A percentile compares a stretch with the other conserved stretches of the same genome.
These are phyloP conservation scores for Suillus alpinus DNA, from an alignment of 768 basidiomycete species.

Conservation along the genomic window DNA sequence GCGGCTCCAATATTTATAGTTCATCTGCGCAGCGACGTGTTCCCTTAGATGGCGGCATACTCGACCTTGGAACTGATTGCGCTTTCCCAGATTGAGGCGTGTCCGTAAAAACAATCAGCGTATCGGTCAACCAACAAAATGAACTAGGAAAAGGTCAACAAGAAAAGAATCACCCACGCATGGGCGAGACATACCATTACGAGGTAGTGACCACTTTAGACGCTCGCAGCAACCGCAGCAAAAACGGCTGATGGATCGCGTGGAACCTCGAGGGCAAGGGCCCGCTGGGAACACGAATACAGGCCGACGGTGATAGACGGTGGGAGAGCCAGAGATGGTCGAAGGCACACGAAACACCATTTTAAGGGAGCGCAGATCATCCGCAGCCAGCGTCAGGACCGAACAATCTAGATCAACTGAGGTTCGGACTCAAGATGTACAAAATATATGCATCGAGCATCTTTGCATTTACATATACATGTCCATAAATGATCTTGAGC, in stretches of 20 bases:
- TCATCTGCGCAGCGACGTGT: not conserved
- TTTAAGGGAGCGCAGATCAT: not conserved
- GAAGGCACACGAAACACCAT: not conserved
- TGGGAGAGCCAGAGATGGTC: not conserved
- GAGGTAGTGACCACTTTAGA: not conserved
- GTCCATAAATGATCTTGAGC: conserved; percentile 3
- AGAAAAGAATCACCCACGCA: not conserved
- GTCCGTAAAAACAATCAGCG: not conserved
- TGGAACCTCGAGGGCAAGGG: not conserved
- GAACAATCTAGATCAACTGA: not conserved
- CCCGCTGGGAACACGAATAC: not conserved
- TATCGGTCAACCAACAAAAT: not conserved
- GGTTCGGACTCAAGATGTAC: not conserved
- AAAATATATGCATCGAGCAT: conserved; percentile 11
- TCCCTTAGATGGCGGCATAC: not conserved
- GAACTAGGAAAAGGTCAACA: not conserved
- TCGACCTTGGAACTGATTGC: not conserved
- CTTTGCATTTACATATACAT: conserved; percentile 4
- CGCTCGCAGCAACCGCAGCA: not conserved
- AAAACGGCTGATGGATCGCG: not conserved
- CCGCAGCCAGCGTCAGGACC: not conserved
- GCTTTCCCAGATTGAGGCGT: not conserved
- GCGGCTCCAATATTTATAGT: not conserved
- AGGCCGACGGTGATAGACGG: not conserved
- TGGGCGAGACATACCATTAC: not conserved